A percentile compares a stretch with the other conserved stretches of the same genome.
Conservation (phyloP, 1,284 basidiomycete genomes). For the Rhodotorula sp. region DNA sequence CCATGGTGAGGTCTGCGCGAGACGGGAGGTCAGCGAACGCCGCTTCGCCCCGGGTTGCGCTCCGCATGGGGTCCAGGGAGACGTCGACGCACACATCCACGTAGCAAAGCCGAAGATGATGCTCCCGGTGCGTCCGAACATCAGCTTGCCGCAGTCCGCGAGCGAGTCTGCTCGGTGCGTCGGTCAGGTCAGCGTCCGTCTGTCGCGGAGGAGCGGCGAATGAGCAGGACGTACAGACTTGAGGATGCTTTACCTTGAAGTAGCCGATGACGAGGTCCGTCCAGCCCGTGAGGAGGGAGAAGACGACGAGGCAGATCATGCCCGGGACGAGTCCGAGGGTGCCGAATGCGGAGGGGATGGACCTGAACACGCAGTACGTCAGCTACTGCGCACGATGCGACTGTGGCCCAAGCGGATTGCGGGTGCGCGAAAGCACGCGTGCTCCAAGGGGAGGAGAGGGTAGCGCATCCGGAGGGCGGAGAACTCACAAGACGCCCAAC, state of each 20-base stretch:
- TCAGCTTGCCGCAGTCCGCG: slow-evolving; percentile 20
- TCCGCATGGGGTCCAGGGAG: neutral
- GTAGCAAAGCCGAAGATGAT: slow-evolving; percentile 26
- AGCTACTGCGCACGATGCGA: neutral
- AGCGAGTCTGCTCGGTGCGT: slow-evolving; percentile 3
- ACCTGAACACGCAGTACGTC: neutral
- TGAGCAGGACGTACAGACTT: slow-evolving; percentile 1
- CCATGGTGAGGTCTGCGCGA: slow-evolving; percentile 8
- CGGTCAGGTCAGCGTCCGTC: neutral
- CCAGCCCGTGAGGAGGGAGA: slow-evolving; percentile 12
- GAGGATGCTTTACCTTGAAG: slow-evolving; percentile 23
- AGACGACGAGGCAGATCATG: slow-evolving; percentile 25
- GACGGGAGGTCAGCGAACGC: neutral
- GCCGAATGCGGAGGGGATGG: slow-evolving; percentile 17
- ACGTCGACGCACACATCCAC: slow-evolving; percentile 6
- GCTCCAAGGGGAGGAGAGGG: neutral
- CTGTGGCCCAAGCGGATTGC: neutral
- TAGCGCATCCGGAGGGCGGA: neutral
- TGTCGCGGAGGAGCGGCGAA: too few relatives aligned
- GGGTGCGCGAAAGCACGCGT: too few relatives aligned
- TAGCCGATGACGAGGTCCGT: slow-evolving; percentile 18
- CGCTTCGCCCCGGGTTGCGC: neutral
- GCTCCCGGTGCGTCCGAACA: slow-evolving; percentile 18
- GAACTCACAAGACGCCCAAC: slow-evolving; percentile 11
- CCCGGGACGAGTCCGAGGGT: slow-evolving; percentile 22